Conservation (phyloP, 257 asterid species). For the Paulownia fortunei region DNA sequence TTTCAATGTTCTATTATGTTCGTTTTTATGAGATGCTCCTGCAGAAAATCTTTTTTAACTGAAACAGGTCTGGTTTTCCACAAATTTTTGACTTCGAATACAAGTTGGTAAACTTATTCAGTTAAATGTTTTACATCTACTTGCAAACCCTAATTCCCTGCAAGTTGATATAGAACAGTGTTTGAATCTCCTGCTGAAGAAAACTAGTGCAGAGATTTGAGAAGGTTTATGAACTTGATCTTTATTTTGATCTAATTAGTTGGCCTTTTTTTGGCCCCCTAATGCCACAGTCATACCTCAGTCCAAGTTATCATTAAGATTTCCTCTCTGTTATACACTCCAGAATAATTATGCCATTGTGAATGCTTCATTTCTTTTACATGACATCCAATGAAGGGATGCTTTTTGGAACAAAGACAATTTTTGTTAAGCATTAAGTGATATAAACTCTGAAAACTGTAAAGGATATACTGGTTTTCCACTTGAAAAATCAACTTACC, state of each 20-base stretch:
- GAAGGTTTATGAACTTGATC: neutral
- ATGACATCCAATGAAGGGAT: neutral
- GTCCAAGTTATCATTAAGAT: neutral
- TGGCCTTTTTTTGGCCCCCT: neutral
- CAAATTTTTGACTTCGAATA: neutral
- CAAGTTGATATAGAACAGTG: neutral
- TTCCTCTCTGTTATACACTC: neutral
- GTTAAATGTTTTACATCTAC: neutral
- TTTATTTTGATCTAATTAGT: neutral
- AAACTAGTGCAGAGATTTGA: neutral
- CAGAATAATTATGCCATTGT: neutral
- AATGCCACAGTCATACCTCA: neutral
- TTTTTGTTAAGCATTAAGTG: neutral
- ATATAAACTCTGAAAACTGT: neutral
- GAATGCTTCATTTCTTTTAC: conserved; percentile 9
- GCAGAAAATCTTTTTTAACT: neutral
- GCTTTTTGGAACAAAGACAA: neutral
- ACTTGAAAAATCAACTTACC: neutral
- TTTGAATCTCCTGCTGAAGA: neutral
- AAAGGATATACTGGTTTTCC: neutral
- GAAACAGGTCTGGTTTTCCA: neutral
- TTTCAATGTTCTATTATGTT: neutral
- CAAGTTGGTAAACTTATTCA: neutral
- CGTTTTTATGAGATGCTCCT: neutral
- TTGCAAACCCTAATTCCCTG: conserved; percentile 16